Base-by-base conservation (phyloP, 1,139 yeast genomes). In the Pneumocystis wakefieldiae region DNA sequence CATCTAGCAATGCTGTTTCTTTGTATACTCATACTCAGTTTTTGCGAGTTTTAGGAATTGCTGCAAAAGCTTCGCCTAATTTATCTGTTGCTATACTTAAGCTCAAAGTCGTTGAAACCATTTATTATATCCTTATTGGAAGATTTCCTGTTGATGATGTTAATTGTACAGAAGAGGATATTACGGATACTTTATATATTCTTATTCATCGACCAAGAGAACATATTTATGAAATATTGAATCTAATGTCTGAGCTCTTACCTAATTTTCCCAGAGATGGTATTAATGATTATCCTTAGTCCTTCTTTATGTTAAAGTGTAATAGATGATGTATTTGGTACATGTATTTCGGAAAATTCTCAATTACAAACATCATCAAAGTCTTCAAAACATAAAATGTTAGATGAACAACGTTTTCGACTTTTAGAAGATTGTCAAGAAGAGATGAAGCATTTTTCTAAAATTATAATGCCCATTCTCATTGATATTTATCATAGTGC, bases 191-290 rank as follows among this genome's bases (percentile, higher is more conserved):
- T 1, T 79, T 85, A 58, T 95, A 87, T 69, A 82, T 88, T 0
- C 74, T 90, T 58, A 86, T 89, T 83, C 83, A 85, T 63, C 82
- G 84, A 3, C 91, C 94, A 0, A 85, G 84, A 68, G 87, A 84
- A 32, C 72, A 87, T 48, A 73, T 86, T 39, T 70, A 81, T 0
- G 78, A 83, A 32, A 77, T 86, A 35, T 73, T 89, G 29, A 78
- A 81, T 57, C 75, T 88, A 61, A 76, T 86, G 38, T 81, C 83
- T 0, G 78, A 81, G 60, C 69, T 87, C 8, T 73, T 87, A 39
- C 76, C 77, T 0, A 68, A 67, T 15, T 69, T 71, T 8, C 68
- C 67, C 19, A 65, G 68, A 3, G 59, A 62, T 8, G 65, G 62
- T 62, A 36, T 59, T 10, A 35, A 59, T 7, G 55, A 63, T 32